Base-by-base conservation (phyloP, 108 stramenopile genomes). In the Cylindrotheca closterium region DNA sequence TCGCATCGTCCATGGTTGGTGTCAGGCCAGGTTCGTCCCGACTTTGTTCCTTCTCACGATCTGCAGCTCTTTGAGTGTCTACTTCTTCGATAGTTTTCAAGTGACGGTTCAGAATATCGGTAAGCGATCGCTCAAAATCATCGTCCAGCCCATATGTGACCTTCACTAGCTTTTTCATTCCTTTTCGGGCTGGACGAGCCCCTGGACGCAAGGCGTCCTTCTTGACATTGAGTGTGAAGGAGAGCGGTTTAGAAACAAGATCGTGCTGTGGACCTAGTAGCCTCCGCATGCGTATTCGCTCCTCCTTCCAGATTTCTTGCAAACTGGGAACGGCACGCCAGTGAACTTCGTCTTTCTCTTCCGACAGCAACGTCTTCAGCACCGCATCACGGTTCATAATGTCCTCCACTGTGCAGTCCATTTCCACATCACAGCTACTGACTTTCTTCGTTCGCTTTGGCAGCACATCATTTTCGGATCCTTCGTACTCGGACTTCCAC, bases 311-410 rank as follows among this genome's bases (percentile, higher is more conserved):
- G 30, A 94, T 91, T 60, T 89, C 90, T 59, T 85, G 70, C 50
- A 94, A 65, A 74, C 87, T 88, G 7, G 93, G 93, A 29, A 94
- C 90, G 4, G 93, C 93, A 34, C 93, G 73, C 93, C 93, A 94
- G 57, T 91, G 88, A 30, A 94, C 68, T 58, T 74, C 67, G 53
- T 83, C 73, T 15, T 79, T 66, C 55, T 86, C 88, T 1, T 70
- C 60, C 50, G 83, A 67, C 42, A 75, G 48, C 10, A 87, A 46
- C 22, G 66, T 71, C 19, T 74, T 87, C 71, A 91, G 75, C 0
- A 91, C 87, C 45, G 71, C 70, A 23, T 74, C 62, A 17, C 87
- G 62, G 68, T 94, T 90, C 56, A 84, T 45, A 17, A 94, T 73
- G 45, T 87, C 72, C 27, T 82, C 53, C 17, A 85, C 86, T 8